phyloP scores from a whole-genome alignment of 2,329 filamentous ascomycete species.

The Microsporum canis region DNA sequence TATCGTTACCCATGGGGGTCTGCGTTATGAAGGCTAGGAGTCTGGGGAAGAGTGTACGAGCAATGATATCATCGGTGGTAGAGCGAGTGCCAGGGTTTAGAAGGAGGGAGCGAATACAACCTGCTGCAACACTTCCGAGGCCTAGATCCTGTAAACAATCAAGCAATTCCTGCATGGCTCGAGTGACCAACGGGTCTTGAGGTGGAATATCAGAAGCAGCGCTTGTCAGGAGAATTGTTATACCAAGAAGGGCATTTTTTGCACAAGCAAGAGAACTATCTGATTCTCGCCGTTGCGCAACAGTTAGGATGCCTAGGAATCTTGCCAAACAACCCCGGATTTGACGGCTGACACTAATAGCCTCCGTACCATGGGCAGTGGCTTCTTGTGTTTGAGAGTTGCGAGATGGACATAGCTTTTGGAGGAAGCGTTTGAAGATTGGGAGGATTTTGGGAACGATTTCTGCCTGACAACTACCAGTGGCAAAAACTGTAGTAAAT shows the following conservation, averaged over 20 bases:
- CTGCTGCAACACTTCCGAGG: slow-evolving; percentile 71
- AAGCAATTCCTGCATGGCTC: slow-evolving; percentile 67
- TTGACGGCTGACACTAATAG: slow-evolving; percentile 51
- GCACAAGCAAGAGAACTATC: slow-evolving; percentile 75
- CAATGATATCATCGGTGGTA: slow-evolving; percentile 59
- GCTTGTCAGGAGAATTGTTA: slow-evolving; percentile 78
- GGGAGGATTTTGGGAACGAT: slow-evolving; percentile 84
- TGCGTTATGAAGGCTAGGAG: slow-evolving; percentile 61
- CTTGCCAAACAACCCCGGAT: slow-evolving; percentile 70
- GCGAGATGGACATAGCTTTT: slow-evolving; percentile 46
- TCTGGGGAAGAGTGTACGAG: slow-evolving; percentile 61
- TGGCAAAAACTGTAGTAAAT: slow-evolving; percentile 83
- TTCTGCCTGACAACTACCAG: slow-evolving; percentile 71
- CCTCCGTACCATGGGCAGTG: slow-evolving; percentile 25
- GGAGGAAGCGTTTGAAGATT: slow-evolving; percentile 82
- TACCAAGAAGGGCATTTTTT: slow-evolving; percentile 81
- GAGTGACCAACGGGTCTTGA: slow-evolving; percentile 60
- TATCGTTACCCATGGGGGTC: slow-evolving; percentile 42
- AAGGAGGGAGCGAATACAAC: slow-evolving; percentile 76
- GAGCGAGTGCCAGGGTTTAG: slow-evolving; percentile 51
- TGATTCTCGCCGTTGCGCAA: slow-evolving; percentile 42
- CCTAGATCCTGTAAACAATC: slow-evolving; percentile 60
- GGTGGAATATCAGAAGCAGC: slow-evolving; percentile 62
- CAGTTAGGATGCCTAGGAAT: slow-evolving; percentile 59
- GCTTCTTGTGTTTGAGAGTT: slow-evolving; percentile 23